phyloP scores from a whole-genome alignment of 2,329 filamentous ascomycete genomes.

The Fusarium subtropicale region DNA sequence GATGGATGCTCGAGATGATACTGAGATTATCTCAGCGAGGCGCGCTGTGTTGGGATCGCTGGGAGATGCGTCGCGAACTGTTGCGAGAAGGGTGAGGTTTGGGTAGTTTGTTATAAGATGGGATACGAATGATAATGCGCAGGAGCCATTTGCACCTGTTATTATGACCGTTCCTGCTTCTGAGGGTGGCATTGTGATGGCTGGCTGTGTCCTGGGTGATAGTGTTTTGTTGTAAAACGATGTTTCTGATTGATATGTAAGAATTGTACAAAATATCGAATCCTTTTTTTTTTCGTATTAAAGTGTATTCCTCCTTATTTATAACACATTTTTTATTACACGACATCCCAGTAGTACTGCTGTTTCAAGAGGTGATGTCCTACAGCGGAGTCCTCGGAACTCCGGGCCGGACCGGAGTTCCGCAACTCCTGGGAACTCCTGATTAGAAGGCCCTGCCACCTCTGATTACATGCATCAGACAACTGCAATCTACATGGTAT shows the following conservation, averaged over 20 bases:
- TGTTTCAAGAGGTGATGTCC: neutral
- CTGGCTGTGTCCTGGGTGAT: too few relatives aligned
- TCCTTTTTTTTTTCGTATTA: fast-evolving
- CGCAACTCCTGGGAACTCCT: conserved; percentile 30
- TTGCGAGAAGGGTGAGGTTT: conserved; percentile 46
- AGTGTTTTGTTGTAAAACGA: too few relatives aligned
- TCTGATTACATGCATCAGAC: neutral
- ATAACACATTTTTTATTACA: neutral
- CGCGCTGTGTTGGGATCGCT: conserved; percentile 48
- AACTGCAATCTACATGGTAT: too few relatives aligned
- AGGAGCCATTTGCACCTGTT: conserved; percentile 55
- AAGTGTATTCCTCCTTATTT: neutral
- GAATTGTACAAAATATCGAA: fast-evolving
- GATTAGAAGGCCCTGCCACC: neutral
- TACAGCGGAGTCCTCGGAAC: conserved; percentile 10
- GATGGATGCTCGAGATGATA: conserved; percentile 4
- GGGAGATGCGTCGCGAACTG: conserved; percentile 49
- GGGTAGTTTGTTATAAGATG: conserved; percentile 31
- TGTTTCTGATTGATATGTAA: neutral
- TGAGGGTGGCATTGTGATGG: neutral
- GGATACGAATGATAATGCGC: conserved; percentile 26
- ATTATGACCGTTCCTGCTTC: conserved; percentile 53
- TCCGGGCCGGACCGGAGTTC: conserved; percentile 20
- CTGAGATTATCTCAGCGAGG: conserved; percentile 41
- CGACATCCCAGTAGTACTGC: neutral